Conservation (phyloP, 1,139 yeast species). For the Geotrichum siamense region DNA sequence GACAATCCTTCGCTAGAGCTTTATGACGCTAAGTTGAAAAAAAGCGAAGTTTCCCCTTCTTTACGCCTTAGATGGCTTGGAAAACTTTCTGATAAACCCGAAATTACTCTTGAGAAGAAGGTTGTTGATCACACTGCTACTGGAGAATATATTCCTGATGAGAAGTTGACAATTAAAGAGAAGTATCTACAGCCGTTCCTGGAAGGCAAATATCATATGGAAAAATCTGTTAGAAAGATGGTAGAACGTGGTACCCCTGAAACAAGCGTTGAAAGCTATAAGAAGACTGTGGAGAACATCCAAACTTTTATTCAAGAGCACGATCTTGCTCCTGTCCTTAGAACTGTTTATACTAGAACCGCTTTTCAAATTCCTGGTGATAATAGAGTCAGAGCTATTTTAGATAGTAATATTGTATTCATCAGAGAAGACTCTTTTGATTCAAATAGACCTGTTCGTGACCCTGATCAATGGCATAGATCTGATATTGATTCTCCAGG, state of each 20-base stretch:
- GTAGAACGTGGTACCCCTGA: slow-evolving; percentile 46
- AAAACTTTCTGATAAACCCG: slow-evolving; percentile 64
- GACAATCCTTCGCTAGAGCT: slow-evolving; percentile 78
- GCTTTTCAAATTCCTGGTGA: slow-evolving; percentile 99
- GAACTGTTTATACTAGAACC: slow-evolving; percentile 83
- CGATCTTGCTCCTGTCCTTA: slow-evolving; percentile 72
- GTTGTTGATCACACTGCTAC: slow-evolving; percentile 50
- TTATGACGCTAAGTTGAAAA: slow-evolving; percentile 75
- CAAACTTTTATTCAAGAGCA: slow-evolving; percentile 58
- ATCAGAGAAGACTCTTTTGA: slow-evolving; percentile 90
- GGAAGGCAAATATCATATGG: slow-evolving; percentile 41
- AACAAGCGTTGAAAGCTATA: slow-evolving; percentile 45
- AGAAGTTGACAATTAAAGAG: slow-evolving; percentile 64
- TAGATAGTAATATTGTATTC: slow-evolving; percentile 81
- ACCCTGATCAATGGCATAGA: slow-evolving; percentile 87
- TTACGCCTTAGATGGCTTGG: slow-evolving; percentile 91
- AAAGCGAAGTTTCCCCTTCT: slow-evolving; percentile 64
- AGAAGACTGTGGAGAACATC: slow-evolving; percentile 50
- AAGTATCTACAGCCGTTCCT: slow-evolving; percentile 66
- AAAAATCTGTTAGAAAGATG: slow-evolving; percentile 46
- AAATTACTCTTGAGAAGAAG: slow-evolving; percentile 73
- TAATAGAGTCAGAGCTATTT: slow-evolving; percentile 78
- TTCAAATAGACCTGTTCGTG: slow-evolving; percentile 76
- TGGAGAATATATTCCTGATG: slow-evolving; percentile 28
- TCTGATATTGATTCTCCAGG: slow-evolving; percentile 73